Conservation (phyloP, 208 protist genomes). For the Crithidia mellificae region DNA sequence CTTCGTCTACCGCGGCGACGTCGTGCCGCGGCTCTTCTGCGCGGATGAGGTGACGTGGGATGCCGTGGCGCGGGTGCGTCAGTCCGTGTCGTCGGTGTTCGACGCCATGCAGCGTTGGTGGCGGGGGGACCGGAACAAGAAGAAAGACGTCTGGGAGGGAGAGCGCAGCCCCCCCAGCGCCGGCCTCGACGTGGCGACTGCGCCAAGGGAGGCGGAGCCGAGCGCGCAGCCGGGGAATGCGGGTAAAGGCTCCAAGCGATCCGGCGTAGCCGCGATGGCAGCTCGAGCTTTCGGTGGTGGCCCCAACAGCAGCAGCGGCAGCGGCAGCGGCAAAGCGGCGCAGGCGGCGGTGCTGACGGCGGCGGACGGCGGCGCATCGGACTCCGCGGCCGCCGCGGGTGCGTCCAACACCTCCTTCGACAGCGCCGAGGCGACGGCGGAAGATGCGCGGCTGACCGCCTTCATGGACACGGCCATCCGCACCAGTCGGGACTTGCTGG, state of each 20-base stretch:
- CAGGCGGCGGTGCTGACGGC: neutral
- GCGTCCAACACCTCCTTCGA: neutral
- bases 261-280: too few species aligned
- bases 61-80: slow-evolving; percentile 27
- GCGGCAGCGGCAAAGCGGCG: too few species aligned
- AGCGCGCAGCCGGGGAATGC: too few species aligned
- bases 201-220: too few species aligned
- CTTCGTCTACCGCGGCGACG: slow-evolving; percentile 69
- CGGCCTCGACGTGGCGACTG: too few species aligned
- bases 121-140: neutral
- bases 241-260: too few species aligned
- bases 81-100: slow-evolving; percentile 12
- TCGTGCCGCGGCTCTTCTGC: slow-evolving; percentile 75
- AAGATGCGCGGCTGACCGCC: slow-evolving; percentile 29
- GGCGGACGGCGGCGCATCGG: neutral
- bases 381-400: neutral
- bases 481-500: slow-evolving; percentile 37
- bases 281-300: too few species aligned
- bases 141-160: neutral
- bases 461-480: slow-evolving; percentile 51
- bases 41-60: slow-evolving; percentile 55
- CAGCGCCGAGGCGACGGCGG: neutral
- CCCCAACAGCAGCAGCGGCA: too few species aligned
- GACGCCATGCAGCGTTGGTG: slow-evolving; percentile 18
- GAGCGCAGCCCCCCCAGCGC: neutral